Evolutionary conservation across 1,284 basidiomycete species (phyloP), one percentile per base, ranked within the genome.

Genomic region (Marasmius tenuissimus): DNA sequence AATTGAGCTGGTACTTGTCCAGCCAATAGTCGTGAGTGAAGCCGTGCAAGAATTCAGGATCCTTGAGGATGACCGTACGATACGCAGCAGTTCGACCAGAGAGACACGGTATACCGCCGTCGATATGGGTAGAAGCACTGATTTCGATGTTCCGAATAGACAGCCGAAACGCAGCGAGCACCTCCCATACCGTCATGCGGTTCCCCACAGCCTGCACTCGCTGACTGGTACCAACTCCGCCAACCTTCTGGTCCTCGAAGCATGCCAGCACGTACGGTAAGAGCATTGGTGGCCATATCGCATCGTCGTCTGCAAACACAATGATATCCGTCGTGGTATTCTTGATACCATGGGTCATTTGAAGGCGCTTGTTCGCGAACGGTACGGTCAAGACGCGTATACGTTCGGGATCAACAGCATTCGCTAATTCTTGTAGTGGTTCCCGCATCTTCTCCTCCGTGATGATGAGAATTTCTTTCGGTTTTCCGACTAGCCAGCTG

Each of bases 11-110:
- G 75, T 96, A 96, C 76, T 94, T 95, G 63, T 88, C 93, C 54
- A 95, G 76, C 94, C 94, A 96, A 71, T 88, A 93, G 75, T 96
- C 94, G 75, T 96, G 93, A 9, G 94, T 96, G 77, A 96, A 97
- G 34, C 92, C 93, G 71, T 94, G 88, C 38, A 96, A 74, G 74
- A 96, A 96, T 64, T 94, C 92, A 18, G 94, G 94, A 75, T 96
- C 94, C 76, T 96, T 96, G 68, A 96, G 85, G 69, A 96, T 96
- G 72, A 96, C 88, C 4, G 93, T 96, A 57, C 94, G 87, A 76
- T 96, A 96, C 0, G 93, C 93, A 3, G 94, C 94, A 3, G 94
- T 97, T 53, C 94, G 87, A 35, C 94, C 94, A 1, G 93, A 96
- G 16, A 97, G 81, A 81, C 94, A 96, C 1, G 93, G 93, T 48